These are phyloP conservation scores for Cryptosporidium meleagridis DNA, from an alignment of 169 alveolate species.

Conservation along the genomic window DNA sequence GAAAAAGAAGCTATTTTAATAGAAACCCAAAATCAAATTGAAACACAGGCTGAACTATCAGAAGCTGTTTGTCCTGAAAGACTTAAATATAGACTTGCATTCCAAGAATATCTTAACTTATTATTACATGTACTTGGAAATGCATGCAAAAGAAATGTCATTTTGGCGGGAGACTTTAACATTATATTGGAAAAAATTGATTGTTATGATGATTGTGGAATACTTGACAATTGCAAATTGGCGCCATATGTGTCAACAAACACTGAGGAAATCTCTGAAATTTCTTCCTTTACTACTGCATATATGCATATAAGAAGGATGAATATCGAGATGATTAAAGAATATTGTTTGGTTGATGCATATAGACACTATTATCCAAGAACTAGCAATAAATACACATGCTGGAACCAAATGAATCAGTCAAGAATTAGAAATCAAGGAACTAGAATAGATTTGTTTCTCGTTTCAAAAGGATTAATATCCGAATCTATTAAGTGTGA, in stretches of 20 bases:
- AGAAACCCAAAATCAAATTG: background rate
- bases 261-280: background rate
- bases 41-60: background rate
- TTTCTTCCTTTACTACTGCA: background rate
- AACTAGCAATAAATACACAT: slow-evolving; percentile 18
- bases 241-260: no score
- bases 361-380: slow-evolving; percentile 32
- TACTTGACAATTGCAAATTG: background rate
- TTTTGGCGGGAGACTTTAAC: slow-evolving; percentile 48
- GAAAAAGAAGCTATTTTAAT: background rate
- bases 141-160: background rate
- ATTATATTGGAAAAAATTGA: slow-evolving; percentile 13
- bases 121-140: background rate
- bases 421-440: slow-evolving; percentile 50
- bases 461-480: slow-evolving; percentile 1
- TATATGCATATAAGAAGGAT: background rate
- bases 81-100: slow-evolving; percentile 33
- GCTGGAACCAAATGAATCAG: slow-evolving; percentile 52
- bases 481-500: slow-evolving; percentile 9
- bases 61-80: background rate
- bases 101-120: slow-evolving; percentile 13
- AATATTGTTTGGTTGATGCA: slow-evolving; percentile 19
- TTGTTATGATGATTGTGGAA: background rate
- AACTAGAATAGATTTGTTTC: slow-evolving; percentile 56
- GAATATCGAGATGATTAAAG: background rate